Base-by-base conservation (phyloP, 106 monocot species). In the Dendrobium nobile region DNA sequence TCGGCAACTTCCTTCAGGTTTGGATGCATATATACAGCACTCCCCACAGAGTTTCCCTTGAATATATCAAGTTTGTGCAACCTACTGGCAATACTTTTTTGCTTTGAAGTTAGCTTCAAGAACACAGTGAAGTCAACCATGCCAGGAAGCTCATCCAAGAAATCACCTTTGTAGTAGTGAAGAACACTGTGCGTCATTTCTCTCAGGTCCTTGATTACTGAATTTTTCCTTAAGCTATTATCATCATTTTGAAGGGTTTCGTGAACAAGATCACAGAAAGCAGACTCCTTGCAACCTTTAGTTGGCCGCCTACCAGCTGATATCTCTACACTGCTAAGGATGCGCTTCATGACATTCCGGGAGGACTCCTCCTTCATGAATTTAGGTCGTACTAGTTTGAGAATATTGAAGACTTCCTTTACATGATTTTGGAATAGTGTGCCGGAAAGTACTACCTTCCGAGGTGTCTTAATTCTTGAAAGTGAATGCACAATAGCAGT, bases 391-490 rank as follows among this genome's bases (percentile, higher is more conserved):
- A 94, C 92, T 65, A 97, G 96, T 68, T 97, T 88, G 78, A 97
- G 58, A 77, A 97, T 94, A 68, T 88, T 97, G 81, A 97, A 98
- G 0, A 98, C 98, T 74, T 98, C 98, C 22, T 80, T 88, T 0
- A 98, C 94, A 77, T 92, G 94, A 73, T 94, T 98, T 48, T 98
- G 94, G 64, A 94, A 97, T 22, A 97, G 82, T 4, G 96, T 97
- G 17, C 96, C 96, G n/a, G 96, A 94, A 13, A 97, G 94, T 2
- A 97, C 92, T 7, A 97, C 96, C 80, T 94, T 97, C 7, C 90
- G 79, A 77, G 82, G 86, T 0, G 96, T 97, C 56, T 88, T 73
- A 41, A 97, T 86, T 75, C 90, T 92, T 20, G 85, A 84, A 37
- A 97, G 87, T n/a, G 96, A 89, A 24, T 73, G 85, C 31, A 90